Evolutionary conservation across 108 stramenopile species (phyloP).

Genomic region (Pseudonitzschia delicatissima): DNA sequence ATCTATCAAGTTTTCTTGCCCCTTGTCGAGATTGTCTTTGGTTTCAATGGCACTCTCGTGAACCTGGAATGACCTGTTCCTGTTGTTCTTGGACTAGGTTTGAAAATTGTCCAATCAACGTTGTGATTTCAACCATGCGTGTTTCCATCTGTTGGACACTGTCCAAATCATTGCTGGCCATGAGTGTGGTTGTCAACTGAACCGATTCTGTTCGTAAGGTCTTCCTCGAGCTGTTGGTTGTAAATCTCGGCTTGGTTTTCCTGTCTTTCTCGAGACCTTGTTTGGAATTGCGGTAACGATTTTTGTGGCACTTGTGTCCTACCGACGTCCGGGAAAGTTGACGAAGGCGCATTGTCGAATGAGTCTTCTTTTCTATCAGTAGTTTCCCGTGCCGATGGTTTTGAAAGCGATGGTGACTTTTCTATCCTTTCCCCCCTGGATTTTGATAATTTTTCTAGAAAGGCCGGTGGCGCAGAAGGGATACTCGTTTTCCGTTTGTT

Average conservation of each 20-base stretch:
- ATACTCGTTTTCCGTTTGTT: slow-evolving; percentile 11
- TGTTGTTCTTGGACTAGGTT: slow-evolving; percentile 77
- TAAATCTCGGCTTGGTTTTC: slow-evolving; percentile 28
- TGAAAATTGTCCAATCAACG: slow-evolving; percentile 73
- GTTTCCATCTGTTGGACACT: slow-evolving; percentile 76
- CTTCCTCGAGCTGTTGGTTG: slow-evolving; percentile 33
- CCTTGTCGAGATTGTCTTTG: slow-evolving; percentile 74
- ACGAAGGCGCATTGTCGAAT: no score
- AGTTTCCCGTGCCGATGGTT: no score
- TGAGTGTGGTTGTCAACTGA: slow-evolving; percentile 43
- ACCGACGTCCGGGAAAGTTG: no score
- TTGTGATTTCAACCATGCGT: slow-evolving; percentile 81
- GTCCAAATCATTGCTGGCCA: slow-evolving; percentile 67
- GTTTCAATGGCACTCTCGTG: slow-evolving; percentile 63
- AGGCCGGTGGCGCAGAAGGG: slow-evolving; percentile 6
- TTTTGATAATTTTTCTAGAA: slow-evolving; percentile 10
- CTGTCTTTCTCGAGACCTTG: not conserved
- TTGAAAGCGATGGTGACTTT: no score
- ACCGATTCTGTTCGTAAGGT: slow-evolving; percentile 65
- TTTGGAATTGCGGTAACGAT: no score
- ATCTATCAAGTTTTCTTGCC: slow-evolving; percentile 77
- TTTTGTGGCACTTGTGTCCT: no score
- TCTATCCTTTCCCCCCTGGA: no score
- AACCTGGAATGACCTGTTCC: slow-evolving; percentile 66
- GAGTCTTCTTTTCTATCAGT: no score